phyloP scores from a whole-genome alignment of 179 eudicot species.

The Vitellaria paradoxa region DNA sequence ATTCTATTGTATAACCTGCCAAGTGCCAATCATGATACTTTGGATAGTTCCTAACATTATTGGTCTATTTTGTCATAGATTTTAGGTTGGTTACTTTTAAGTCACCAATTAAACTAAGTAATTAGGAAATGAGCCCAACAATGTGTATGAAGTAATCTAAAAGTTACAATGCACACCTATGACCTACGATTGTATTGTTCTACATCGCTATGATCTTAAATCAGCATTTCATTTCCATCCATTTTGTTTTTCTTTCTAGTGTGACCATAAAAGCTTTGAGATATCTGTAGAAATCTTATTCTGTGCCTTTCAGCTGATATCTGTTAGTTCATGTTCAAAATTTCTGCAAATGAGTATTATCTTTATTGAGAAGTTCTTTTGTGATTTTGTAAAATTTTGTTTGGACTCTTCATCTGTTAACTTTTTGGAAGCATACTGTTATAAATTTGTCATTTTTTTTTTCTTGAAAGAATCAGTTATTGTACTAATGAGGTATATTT shows the following conservation, averaged over 20 bases:
- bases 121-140: too few species aligned
- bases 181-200: neutral
- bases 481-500: neutral
- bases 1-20: neutral
- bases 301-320: neutral
- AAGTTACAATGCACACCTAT: neutral
- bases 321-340: neutral
- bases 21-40: too few species aligned
- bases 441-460: neutral
- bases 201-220: neutral
- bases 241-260: neutral
- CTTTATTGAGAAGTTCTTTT: too few species aligned
- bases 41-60: neutral
- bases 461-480: neutral
- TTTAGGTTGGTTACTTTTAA: neutral
- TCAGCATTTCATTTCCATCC: neutral
- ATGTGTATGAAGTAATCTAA: too few species aligned
- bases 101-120: too few species aligned
- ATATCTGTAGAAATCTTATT: neutral
- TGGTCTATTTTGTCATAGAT: neutral
- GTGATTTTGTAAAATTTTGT: neutral
- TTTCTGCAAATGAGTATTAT: neutral
- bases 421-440: neutral
- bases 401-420: neutral
- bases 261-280: slow-evolving; percentile 5